phyloP scores from a whole-genome alignment of 1,284 basidiomycete genomes.

The Papiliotrema flavescens region DNA sequence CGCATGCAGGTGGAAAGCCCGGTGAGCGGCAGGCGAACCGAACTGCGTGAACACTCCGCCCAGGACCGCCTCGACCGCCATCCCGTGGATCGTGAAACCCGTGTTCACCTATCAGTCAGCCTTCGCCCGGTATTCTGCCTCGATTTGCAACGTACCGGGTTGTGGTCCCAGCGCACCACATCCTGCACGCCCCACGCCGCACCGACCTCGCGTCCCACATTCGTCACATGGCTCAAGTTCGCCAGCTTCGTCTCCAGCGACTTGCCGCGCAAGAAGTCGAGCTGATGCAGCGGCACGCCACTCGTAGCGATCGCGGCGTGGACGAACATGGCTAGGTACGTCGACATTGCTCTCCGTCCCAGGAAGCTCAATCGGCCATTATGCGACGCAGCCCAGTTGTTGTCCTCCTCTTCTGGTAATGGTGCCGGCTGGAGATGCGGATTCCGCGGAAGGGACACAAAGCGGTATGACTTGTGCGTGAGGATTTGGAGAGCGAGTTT shows the following conservation, averaged over 20 bases:
- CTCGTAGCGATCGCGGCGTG: conserved; percentile 25
- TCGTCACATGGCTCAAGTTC: conserved; percentile 32
- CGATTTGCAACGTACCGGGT: conserved; percentile 32
- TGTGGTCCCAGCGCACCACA: conserved; percentile 43
- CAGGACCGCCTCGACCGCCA: conserved; percentile 41
- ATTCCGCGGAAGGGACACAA: conserved; percentile 33
- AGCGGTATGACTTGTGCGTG: conserved; percentile 48
- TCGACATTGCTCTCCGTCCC: conserved; percentile 41
- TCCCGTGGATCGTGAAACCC: conserved; percentile 32
- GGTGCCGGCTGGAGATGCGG: neutral
- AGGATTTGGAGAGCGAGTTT: conserved; percentile 44
- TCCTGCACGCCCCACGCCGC: conserved; percentile 34
- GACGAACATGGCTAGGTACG: conserved; percentile 44
- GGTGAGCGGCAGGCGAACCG: conserved; percentile 46
- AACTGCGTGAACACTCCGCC: conserved; percentile 43
- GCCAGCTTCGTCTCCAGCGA: conserved; percentile 33
- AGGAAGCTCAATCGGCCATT: conserved; percentile 44
- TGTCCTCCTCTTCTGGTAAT: neutral
- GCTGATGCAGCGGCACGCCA: conserved; percentile 13
- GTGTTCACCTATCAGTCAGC: neutral
- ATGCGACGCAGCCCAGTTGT: conserved; percentile 26
- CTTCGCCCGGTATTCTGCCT: too few species aligned
- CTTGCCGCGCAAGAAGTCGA: conserved; percentile 25
- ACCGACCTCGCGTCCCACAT: conserved; percentile 41
- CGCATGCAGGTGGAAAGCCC: conserved; percentile 43